Evolutionary conservation across 2,329 filamentous ascomycete genomes (phyloP).

Genomic region (Exserohilum rostratum): DNA sequence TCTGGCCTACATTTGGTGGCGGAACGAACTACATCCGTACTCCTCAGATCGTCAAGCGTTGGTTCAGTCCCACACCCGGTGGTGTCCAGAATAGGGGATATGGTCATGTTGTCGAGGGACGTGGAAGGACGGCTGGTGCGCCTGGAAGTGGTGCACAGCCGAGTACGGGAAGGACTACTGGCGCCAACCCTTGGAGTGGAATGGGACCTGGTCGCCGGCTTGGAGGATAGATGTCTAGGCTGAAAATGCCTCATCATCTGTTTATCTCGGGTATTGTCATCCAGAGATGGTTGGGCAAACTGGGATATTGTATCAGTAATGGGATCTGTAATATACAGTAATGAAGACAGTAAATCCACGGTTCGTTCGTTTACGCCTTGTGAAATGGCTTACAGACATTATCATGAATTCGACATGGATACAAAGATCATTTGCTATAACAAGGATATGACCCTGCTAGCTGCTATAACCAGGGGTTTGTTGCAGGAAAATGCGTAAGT

Average conservation of each 20-base stretch:
- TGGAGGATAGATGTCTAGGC: constrained; percentile 22
- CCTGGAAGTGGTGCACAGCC: constrained; percentile 18
- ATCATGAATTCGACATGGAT: background rate
- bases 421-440: too few species aligned
- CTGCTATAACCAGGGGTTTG: too few species aligned
- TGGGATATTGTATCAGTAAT: background rate
- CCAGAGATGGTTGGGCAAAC: too few species aligned
- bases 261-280: background rate
- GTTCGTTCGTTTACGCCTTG: too few species aligned
- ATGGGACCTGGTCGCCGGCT: constrained; percentile 43
- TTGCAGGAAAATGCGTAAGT: background rate
- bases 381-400: background rate
- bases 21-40: constrained; percentile 78
- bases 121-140: constrained; percentile 17
- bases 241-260: constrained; percentile 10
- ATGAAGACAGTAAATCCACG: too few species aligned
- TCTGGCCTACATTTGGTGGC: constrained; percentile 88
- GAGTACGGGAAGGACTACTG: constrained; percentile 36
- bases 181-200: constrained; percentile 29
- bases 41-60: constrained; percentile 71
- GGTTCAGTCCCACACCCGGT: constrained; percentile 62
- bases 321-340: background rate
- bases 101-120: constrained; percentile 64
- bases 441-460: too few species aligned
- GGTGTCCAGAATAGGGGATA: constrained; percentile 59